Conservation (phyloP, 202 grass and related monocot genomes). For the Alloteropsis angusta region DNA sequence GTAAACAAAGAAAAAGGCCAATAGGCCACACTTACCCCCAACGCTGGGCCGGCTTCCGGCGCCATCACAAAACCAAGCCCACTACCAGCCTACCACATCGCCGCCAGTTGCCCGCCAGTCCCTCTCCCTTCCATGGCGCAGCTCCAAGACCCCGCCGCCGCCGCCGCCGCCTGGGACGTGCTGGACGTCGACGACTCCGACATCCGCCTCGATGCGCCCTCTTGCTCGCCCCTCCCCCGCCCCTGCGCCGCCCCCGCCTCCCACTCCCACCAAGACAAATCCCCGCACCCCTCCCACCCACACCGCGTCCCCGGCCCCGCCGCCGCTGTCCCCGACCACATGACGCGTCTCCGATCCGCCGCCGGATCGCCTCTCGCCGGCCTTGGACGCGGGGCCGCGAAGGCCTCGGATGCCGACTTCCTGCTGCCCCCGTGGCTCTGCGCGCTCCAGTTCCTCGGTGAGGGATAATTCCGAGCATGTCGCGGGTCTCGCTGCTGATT, state of each 20-base stretch:
- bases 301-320: constrained; percentile 35
- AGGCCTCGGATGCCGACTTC: constrained; percentile 48
- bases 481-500: background rate
- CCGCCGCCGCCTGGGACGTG: constrained; percentile 28
- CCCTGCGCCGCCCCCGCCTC: background rate
- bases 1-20: no score
- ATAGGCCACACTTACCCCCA: no score
- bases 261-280: background rate
- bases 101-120: background rate
- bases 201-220: background rate
- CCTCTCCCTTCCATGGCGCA: background rate
- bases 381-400: background rate
- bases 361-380: background rate
- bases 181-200: constrained; percentile 73
- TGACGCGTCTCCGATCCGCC: constrained; percentile 15
- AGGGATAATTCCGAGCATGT: background rate
- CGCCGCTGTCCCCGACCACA: constrained; percentile 23
- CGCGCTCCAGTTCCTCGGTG: constrained; percentile 60
- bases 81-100: background rate
- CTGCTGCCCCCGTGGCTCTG: constrained; percentile 47
- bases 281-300: background rate
- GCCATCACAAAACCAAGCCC: background rate
- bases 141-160: background rate
- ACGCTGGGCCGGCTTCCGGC: background rate
- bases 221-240: background rate